Conservation (phyloP, 331 rosid genomes). For the Prunus yedoensis region DNA sequence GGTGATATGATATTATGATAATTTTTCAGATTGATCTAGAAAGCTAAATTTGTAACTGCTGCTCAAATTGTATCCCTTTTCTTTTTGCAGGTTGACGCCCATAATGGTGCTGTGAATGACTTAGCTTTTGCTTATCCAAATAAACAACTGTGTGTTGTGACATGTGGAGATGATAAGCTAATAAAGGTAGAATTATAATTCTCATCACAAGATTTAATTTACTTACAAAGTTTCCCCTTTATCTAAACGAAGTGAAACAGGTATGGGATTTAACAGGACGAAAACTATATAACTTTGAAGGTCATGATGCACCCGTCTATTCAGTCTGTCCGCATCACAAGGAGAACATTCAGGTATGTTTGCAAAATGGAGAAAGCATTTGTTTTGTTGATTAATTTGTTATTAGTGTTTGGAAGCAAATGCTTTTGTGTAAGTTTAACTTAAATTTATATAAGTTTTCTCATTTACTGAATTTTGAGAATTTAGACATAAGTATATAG, state of each 20-base stretch:
- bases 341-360: slow-evolving; percentile 79
- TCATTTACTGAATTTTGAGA: background rate
- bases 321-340: slow-evolving; percentile 94
- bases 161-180: slow-evolving; percentile 91
- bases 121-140: slow-evolving; percentile 92
- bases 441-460: background rate
- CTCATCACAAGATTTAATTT: slow-evolving; percentile 18
- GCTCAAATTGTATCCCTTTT: slow-evolving; percentile 28
- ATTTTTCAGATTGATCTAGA: slow-evolving; percentile 25
- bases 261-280: slow-evolving; percentile 85
- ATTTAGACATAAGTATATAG: background rate
- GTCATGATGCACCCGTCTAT: slow-evolving; percentile 89
- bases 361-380: background rate
- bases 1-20: slow-evolving; percentile 38
- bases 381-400: background rate
- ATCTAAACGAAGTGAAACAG: slow-evolving; percentile 44
- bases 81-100: slow-evolving; percentile 76
- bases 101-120: slow-evolving; percentile 85
- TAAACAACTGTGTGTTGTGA: slow-evolving; percentile 74
- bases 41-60: slow-evolving; percentile 28
- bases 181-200: slow-evolving; percentile 58
- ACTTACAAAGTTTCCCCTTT: slow-evolving; percentile 19
- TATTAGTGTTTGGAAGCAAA: background rate
- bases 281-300: slow-evolving; percentile 68
- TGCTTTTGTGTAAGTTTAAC: background rate